Conservation (phyloP, 2,329 filamentous ascomycete genomes). For the Dothistroma septosporum region DNA sequence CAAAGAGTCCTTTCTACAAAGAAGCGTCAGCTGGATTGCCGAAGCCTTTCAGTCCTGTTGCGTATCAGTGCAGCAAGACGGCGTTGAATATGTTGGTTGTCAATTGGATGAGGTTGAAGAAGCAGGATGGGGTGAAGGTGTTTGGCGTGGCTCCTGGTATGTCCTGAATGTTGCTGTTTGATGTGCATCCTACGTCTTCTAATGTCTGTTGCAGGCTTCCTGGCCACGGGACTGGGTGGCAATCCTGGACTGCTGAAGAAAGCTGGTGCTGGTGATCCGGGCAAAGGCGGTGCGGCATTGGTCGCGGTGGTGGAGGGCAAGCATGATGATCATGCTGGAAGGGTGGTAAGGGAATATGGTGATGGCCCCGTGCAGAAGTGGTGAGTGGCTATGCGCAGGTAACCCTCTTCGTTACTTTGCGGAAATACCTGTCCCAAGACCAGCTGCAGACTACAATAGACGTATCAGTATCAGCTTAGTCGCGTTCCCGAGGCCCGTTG, state of each 20-base stretch:
- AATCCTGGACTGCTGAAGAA: constrained; percentile 22
- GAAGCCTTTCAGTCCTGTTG: constrained; percentile 30
- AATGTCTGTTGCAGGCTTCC: constrained; percentile 35
- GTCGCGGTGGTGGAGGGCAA: constrained; percentile 33
- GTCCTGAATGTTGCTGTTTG: background rate
- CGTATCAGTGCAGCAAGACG: constrained; percentile 40
- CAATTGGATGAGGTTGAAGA: constrained; percentile 40
- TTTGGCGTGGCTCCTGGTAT: constrained; percentile 36
- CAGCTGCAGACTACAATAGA: too few relatives aligned
- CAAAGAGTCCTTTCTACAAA: constrained; percentile 1
- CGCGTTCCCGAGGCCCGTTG: too few relatives aligned
- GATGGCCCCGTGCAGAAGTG: background rate
- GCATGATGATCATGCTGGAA: constrained; percentile 32
- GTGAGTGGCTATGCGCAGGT: background rate
- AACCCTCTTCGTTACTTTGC: background rate
- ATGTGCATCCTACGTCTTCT: background rate
- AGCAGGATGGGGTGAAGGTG: constrained; percentile 43
- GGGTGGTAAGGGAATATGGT: background rate
- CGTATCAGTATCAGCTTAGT: too few relatives aligned
- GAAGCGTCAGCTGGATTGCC: constrained; percentile 40
- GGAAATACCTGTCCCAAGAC: too few relatives aligned
- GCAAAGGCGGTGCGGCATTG: constrained; percentile 30
- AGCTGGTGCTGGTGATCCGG: constrained; percentile 32
- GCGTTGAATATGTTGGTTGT: constrained; percentile 43
- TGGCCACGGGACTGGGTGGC: constrained; percentile 40